Conservation (phyloP, 1,139 yeast genomes). For the Suhomyces taliae region DNA sequence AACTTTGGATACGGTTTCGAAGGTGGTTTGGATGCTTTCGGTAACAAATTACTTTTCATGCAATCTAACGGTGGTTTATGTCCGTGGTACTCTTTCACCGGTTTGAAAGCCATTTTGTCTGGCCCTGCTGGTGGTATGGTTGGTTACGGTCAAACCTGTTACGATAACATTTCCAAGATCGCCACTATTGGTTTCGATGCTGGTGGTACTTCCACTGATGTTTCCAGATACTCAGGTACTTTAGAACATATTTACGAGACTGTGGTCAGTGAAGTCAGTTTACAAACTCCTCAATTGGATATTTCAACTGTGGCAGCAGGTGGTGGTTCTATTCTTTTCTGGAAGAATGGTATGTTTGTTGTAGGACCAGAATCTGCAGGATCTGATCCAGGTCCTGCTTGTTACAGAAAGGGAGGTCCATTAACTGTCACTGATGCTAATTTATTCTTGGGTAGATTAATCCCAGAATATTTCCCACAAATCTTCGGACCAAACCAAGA, state of each 20-base stretch:
- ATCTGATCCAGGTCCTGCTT: conserved; percentile 49
- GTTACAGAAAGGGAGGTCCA: conserved; percentile 49
- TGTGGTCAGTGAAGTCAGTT: conserved; percentile 43
- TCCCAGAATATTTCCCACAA: conserved; percentile 43
- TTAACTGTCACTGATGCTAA: conserved; percentile 50
- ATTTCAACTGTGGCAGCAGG: conserved; percentile 52
- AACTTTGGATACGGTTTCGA: conserved; percentile 44
- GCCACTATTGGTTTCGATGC: conserved; percentile 51
- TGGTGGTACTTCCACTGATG: conserved; percentile 52
- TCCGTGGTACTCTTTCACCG: conserved; percentile 50
- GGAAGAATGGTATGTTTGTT: conserved; percentile 48
- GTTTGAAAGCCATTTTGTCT: conserved; percentile 47
- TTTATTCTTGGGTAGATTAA: conserved; percentile 39
- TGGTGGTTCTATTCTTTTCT: conserved; percentile 47
- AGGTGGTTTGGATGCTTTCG: conserved; percentile 45
- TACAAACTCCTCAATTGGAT: conserved; percentile 48
- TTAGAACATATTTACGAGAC: conserved; percentile 47
- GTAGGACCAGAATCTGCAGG: conserved; percentile 52
- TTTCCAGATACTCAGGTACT: conserved; percentile 39
- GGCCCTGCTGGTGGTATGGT: conserved; percentile 57
- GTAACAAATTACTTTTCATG: conserved; percentile 45
- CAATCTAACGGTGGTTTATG: conserved; percentile 52
- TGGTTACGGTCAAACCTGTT: conserved; percentile 49
- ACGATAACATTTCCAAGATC: conserved; percentile 25
- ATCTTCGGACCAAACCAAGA: conserved; percentile 48